A percentile compares a stretch with the other conserved stretches of the same genome.
Conservation (phyloP, 2,329 filamentous ascomycete species). For the Colletotrichum sp. region DNA sequence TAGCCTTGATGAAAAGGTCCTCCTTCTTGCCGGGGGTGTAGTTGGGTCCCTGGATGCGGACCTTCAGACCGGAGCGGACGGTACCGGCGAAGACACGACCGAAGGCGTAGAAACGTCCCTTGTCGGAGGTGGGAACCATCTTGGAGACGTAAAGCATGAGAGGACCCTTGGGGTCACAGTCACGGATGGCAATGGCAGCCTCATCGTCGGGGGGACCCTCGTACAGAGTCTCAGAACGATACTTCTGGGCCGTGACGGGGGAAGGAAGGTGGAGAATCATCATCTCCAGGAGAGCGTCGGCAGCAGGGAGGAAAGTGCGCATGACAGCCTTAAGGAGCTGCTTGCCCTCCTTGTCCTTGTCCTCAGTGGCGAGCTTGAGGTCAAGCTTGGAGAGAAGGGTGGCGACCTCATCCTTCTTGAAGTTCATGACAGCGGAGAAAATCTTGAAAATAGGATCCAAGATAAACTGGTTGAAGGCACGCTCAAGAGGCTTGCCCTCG, state of each 20-base stretch:
- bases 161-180: constrained; percentile 96
- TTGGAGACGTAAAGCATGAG: constrained; percentile 99
- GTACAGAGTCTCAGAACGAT: constrained; percentile 98
- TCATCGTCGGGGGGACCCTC: constrained; percentile 95
- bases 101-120: constrained; percentile 99
- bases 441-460: constrained; percentile 99
- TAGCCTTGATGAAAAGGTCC: constrained; percentile 98
- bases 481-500: constrained; percentile 90
- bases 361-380: constrained; percentile 86
- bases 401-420: constrained; percentile 91
- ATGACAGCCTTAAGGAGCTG: constrained; percentile 96
- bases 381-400: constrained; percentile 89
- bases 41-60: constrained; percentile 99
- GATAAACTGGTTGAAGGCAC: constrained; percentile 99
- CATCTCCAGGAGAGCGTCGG: constrained; percentile 99
- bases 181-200: constrained; percentile 93
- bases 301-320: constrained; percentile 98
- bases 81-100: constrained; percentile 99
- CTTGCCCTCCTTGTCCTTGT: constrained; percentile 97
- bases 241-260: constrained; percentile 92
- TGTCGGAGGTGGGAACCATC: constrained; percentile 99
- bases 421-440: constrained; percentile 96
- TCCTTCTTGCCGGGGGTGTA: constrained; percentile 98
- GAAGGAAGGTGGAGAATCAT: constrained; percentile 99
- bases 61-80: constrained; percentile 96